Base-by-base conservation (phyloP, 306 rosid species). In the Vicia faba region DNA sequence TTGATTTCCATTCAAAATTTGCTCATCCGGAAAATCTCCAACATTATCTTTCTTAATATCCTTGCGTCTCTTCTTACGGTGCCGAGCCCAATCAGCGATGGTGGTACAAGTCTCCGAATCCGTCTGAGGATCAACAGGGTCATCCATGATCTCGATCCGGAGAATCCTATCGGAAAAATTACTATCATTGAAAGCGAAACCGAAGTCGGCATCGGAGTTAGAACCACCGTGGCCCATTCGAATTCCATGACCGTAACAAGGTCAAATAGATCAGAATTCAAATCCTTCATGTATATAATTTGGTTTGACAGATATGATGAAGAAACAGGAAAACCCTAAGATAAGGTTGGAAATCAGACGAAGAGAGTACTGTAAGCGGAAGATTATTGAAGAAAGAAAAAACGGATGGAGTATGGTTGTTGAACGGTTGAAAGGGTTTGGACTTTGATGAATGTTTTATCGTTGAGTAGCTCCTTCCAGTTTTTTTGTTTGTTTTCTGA, bases 61-160 rank as follows among this genome's bases (percentile, higher is more conserved):
- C 74, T 88, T 96, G 31, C 97, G 85, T 67, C 97, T 70, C 64
- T 97, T 79, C 90, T 95, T 95, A 15, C 97, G 88, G 63, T 89
- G 90, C 48, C 89, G 82, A 6, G 95, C 97, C 99, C 99, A 95
- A 77, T 95, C 96, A 41, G 92, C 86, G 55, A 95, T 88, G 86
- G 16, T 88, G 14, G 89, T 55, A 25, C 87, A 83, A 13, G 73
- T 78, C 1, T 82, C 92, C 4, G 89, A 55, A 53, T 88, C 92
- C 26, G 84, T 82, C 5, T 79, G 73, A 29, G 79, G 54, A 36
- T 84, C 92, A 14, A 70, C 71, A 0, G 84, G 28, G 28, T 90
- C 95, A 5, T 76, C 74, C 84, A 84, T 78, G 80, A 95, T 88
- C 83, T 95, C 99, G 83, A 95, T 91, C 73, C 85, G 84, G 15